Base-by-base conservation (phyloP, 805 yeast species). In the Ogataea degrootiae region DNA sequence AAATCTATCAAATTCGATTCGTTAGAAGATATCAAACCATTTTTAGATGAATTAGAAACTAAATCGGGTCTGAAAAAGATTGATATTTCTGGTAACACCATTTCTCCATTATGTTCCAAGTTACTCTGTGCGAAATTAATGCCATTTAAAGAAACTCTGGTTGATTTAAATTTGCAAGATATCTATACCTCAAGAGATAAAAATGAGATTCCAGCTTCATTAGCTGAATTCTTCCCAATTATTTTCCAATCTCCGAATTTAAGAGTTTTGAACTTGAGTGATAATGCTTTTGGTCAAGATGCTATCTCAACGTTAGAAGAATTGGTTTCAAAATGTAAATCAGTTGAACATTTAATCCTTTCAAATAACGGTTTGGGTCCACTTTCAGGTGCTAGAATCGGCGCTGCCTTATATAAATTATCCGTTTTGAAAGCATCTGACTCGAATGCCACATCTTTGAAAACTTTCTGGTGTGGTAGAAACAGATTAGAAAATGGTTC, bases 321-420 rank as follows among this genome's bases (percentile, higher is more conserved):
- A 26, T 90, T 83, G 59, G 73, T 94, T 49, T 71, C 87, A 12
- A 75, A 83, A 57, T 96, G 92, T 34, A 76, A 80, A 16, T 82
- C 95, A 23, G 70, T 94, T 47, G 85, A 87, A 67, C 97, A 94
- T 64, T 77, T 94, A 66, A 83, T 88, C 55, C 74, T 94, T 52
- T 85, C 97, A 41, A 94, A 94, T 70, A 94, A 94, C 66, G 99
- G 99, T 47, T 85, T 94, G 82, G 99, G 99, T 34, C 99, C 99
- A 23, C 86, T 86, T 65, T 96, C 98, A 0, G 99, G 99, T 59
- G 85, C 92, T 48, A 80, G 96, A 65, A 87, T 94, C 52, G 99
- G 97, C 50, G 81, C 82, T 58, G 87, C 96, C 4, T 77, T 94
- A 41, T 87, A 74, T 69, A 75, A 77, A 56, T 76, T 92, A 44